Percentiles rank a stretch among this genome's conserved stretches.
Evolutionary conservation across 192 early-diverging fungal species (phyloP).

Genomic region (Obelidium mucronatum): DNA sequence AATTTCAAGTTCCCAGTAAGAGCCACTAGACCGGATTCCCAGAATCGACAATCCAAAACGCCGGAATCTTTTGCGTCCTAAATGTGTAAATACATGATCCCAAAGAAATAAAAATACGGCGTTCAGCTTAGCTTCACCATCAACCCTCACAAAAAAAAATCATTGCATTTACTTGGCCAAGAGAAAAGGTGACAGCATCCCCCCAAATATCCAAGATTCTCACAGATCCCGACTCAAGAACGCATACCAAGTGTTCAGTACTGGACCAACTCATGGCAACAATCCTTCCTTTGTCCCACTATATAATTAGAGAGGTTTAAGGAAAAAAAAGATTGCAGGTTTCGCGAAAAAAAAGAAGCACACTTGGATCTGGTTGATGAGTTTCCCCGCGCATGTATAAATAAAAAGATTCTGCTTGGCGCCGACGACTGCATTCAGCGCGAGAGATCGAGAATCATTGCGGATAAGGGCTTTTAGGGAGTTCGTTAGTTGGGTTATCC

Average conservation of each 20-base stretch:
- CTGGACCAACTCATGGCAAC: constrained; percentile 94
- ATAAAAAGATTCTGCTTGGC: constrained; percentile 53
- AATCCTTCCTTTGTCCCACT: constrained; percentile 90
- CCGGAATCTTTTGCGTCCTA: constrained; percentile 83
- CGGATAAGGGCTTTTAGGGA: constrained; percentile 79
- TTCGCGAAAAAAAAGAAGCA: background rate
- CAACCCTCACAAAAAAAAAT: no score
- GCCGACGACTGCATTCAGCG: constrained; percentile 5
- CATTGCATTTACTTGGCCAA: constrained; percentile 89
- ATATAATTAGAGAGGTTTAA: background rate
- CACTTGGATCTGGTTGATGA: constrained; percentile 87
- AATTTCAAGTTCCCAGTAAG: constrained; percentile 83
- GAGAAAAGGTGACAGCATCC: constrained; percentile 76
- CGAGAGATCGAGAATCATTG: constrained; percentile 63
- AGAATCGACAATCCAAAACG: constrained; percentile 86
- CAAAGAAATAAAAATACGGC: no score
- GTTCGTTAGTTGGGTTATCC: background rate
- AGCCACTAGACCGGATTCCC: constrained; percentile 92
- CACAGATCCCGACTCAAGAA: constrained; percentile 85
- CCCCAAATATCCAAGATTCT: constrained; percentile 85
- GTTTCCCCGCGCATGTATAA: constrained; percentile 86
- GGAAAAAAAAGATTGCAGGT: background rate
- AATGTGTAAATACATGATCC: background rate
- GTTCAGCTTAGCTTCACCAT: no score
- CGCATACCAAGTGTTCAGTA: constrained; percentile 85